phyloP scores from a whole-genome alignment of 306 rosid genomes.

The Casuarina cunninghamiana region DNA sequence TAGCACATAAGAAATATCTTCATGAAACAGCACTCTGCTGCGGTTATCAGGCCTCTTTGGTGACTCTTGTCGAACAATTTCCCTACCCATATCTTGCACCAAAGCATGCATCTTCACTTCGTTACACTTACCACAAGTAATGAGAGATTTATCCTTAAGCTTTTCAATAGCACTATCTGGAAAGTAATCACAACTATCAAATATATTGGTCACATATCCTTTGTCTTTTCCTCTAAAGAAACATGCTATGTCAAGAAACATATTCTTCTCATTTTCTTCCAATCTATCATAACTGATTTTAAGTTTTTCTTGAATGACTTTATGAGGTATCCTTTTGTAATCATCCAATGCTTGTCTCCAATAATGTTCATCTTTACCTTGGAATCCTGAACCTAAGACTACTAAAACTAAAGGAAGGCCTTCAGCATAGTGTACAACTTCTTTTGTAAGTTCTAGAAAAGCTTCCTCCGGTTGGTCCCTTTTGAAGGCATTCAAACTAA shows the following conservation, averaged over 20 bases:
- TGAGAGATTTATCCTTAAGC: slow-evolving; percentile 20
- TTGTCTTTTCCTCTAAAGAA: slow-evolving; percentile 25
- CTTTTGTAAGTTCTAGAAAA: neutral
- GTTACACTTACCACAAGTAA: neutral
- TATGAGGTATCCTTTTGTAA: slow-evolving; percentile 11
- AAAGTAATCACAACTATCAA: slow-evolving; percentile 10
- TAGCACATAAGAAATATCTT: slow-evolving; percentile 28
- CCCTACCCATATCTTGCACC: slow-evolving; percentile 38
- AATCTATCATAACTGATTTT: slow-evolving; percentile 30
- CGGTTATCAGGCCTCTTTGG: slow-evolving; percentile 22
- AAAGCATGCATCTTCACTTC: slow-evolving; percentile 39
- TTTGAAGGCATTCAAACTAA: neutral
- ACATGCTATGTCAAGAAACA: slow-evolving; percentile 43
- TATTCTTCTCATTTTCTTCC: slow-evolving; percentile 14
- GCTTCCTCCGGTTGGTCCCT: neutral
- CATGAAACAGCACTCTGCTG: slow-evolving; percentile 30
- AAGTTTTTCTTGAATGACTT: slow-evolving; percentile 18
- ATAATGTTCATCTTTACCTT: slow-evolving; percentile 10
- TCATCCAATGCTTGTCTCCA: slow-evolving; percentile 27
- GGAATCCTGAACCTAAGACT: slow-evolving; percentile 22
- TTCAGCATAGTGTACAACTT: no score
- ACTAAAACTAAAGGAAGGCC: slow-evolving; percentile 29
- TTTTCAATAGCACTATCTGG: slow-evolving; percentile 22
- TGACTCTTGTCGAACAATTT: slow-evolving; percentile 29
- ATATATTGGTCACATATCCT: slow-evolving; percentile 13